Percentiles rank a stretch among this genome's conserved stretches.
Conservation (phyloP, 345 rosid genomes). For the Pugionium dolabratum region DNA sequence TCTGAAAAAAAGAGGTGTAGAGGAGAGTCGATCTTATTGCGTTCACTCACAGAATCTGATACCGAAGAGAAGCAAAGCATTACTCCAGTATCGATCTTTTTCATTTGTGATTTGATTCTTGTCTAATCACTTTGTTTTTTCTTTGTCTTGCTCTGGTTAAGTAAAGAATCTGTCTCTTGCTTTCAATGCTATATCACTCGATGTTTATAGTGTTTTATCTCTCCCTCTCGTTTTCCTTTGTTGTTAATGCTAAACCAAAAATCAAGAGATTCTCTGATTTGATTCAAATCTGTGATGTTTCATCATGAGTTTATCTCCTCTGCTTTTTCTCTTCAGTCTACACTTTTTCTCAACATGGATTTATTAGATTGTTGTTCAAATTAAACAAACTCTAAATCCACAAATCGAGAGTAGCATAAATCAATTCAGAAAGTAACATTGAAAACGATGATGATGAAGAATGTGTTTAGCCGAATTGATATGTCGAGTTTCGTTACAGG, state of each 20-base stretch:
- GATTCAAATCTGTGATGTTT: constrained; percentile 34
- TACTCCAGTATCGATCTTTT: constrained; percentile 28
- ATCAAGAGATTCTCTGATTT: neutral
- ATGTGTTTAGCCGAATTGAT: constrained; percentile 43
- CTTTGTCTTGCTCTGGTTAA: constrained; percentile 13
- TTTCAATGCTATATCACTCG: constrained; percentile 14
- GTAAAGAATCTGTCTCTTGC: constrained; percentile 43
- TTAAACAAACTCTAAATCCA: neutral
- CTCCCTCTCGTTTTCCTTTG: neutral
- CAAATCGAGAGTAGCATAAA: neutral
- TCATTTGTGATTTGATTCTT: neutral
- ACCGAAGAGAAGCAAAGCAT: constrained; percentile 27
- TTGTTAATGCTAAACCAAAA: constrained; percentile 22
- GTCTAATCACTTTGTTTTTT: neutral
- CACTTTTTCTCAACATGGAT: neutral
- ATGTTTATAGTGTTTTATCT: constrained; percentile 11
- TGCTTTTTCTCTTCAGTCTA: constrained; percentile 12
- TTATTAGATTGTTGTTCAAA: constrained; percentile 14
- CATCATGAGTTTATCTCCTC: constrained; percentile 32
- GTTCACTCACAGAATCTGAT: constrained; percentile 35
- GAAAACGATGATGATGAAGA: constrained; percentile 16
- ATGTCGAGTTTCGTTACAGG: constrained; percentile 62
- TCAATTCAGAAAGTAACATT: constrained; percentile 8
- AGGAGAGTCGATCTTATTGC: neutral
- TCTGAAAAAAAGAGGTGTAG: neutral